Evolutionary conservation across 1,139 yeast species (phyloP), one percentile per base, ranked within the genome.

Genomic region (Saccharomyces pastorianus): DNA sequence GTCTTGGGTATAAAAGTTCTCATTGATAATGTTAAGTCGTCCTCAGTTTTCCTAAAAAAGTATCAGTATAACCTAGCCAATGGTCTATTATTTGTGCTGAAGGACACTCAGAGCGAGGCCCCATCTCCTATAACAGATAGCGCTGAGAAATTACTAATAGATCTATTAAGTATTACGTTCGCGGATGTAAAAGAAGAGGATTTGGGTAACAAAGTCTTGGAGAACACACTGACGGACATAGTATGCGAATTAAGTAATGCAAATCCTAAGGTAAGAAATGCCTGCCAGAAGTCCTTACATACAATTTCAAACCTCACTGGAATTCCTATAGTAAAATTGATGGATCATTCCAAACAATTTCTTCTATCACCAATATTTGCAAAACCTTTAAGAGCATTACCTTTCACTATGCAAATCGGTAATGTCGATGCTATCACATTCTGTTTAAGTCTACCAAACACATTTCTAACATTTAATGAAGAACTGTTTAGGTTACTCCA

Each of bases 391-490:
- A 78, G 99, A 58, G 99, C 99, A 0, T 76, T 95, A 58, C 99
- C 99, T 0, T 93, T 95, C 73, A 95, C 97, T 2, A 93, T 91
- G 96, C 99, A 95, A 72, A 93, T 95, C 55, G 99, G 99, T 34
- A 91, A 93, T 69, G 90, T 95, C 58, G 99, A 93, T 71, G 99
- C 98, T 1, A 88, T 95, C 13, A 84, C 96, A 0, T 95, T 85
- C 69, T 93, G 98, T 65, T 74, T 95, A 58, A 83, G 85, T 1
- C 76, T 93, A 51, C 93, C 88, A 7, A 82, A 87, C 58, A 81
- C 96, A 0, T 90, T 93, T 63, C 74, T 93, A 61, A 85, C 86
- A 8, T 91, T 89, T 67, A 88, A 88, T 61, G 98, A 91, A 54
- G 98, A 93, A 65, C 73, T 95, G 58, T 86, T 86, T 58, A 76